Evolutionary conservation across 495 filamentous ascomycete species (phyloP), one percentile per base, ranked within the genome.

Genomic region (Bathelium albidoporum): DNA sequence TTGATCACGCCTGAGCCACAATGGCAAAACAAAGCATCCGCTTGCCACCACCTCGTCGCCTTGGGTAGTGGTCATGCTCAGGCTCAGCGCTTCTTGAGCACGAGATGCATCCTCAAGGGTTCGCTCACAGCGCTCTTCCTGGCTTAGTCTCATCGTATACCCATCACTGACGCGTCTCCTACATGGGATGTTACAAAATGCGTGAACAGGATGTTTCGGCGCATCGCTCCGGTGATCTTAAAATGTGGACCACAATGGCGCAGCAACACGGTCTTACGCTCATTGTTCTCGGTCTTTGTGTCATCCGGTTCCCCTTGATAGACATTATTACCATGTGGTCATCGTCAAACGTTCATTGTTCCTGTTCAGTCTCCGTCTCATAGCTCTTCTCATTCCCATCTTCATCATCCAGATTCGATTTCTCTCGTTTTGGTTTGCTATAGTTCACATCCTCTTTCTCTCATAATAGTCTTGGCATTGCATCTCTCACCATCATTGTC

Each of bases 141-240:
- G 16, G 22, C 7, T 49, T 49, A 20, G 9, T 20, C 11, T 16
- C 49, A 11, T 9, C 24, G 49, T 2, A 55, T 9, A 55, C 5
- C 5, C 9, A 7, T 28, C 24, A 16, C 22, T 29, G 24, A 2
- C 49, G 10, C 29, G 7, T 0, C 49, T 55, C 49, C 5, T 55
- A 55, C 49, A 55, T 11, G 49, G 29, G 49, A 26, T 28, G 49
- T 55, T 55, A 55, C 49, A 55, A 11, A n/a, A 55, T 55, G 26
- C 24, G 49, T 55, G 7, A 29, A 55, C 24, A 10, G 22, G 29
- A 28, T 55, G 49, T 55, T 55, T 55, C 49, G 49, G 49, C 20
- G 26, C 24, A 9, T 55, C 5, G 49, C 20, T 26, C 49, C 49
- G 22, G 2, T 55, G 49, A 55, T 7, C 49, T 24, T 2, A 2